Base-by-base conservation (phyloP, 768 basidiomycete species). In the Galerina sulciceps region DNA sequence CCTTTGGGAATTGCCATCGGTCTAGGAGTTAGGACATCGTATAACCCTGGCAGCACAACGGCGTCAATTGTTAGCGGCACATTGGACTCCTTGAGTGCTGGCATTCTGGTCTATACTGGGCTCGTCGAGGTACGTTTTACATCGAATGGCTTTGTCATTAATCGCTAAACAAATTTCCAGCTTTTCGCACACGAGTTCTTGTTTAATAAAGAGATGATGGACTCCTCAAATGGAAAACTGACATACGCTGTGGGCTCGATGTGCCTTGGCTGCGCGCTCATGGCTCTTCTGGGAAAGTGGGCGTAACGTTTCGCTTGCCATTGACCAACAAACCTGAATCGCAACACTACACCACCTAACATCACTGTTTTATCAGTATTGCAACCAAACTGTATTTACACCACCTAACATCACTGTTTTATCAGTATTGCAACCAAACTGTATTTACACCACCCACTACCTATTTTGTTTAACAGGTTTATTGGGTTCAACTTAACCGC, bases 131-230 rank as follows among this genome's bases (percentile, higher is more conserved):
- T 89, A 59, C 36, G 78, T 65, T 18, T 18, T 42, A 14, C 34
- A 41, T 40, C n/a, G n/a, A n/a, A n/a, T 15, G 60, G n/a, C 18
- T 15, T 45, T 37, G 42, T 37, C 36, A 31, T 31, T 31, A 31
- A 31, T 31, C 26, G 8, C 26, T 31, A 31, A 31, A 31, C 26
- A 31, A 31, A 31, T 8, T 65, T 35, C n/a, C 60, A 90, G 88
- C 82, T 97, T 0, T 81, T 99, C 44, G 96, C 94, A 1, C 96
- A 97, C 69, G 96, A 98, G 68, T 97, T 99, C 75, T 69, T 99
- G 40, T 94, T 96, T 76, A 94, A 86, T 77, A 85, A 87, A 58
- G 85, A 92, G 57, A 93, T 95, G 89, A 85, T 89, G 71, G 79
- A 84, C n/a, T 83, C 83, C 4, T 85, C 86, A 5, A 85, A 84